phyloP scores from a whole-genome alignment of 345 rosid species.

The Sapria himalayana region DNA sequence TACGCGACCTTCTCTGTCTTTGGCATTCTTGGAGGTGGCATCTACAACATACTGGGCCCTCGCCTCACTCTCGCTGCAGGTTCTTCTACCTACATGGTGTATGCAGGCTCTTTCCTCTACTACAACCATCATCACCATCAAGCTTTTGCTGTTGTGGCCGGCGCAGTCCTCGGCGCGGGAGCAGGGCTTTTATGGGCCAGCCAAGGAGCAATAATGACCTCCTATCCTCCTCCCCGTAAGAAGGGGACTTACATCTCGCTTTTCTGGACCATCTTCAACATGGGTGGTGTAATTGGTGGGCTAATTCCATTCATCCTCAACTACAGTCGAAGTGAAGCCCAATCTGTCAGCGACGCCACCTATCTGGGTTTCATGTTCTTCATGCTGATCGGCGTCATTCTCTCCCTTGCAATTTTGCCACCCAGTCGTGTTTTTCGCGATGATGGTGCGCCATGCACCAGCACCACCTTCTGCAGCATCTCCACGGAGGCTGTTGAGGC shows the following conservation, averaged over 20 bases:
- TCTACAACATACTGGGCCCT: conserved; percentile 51
- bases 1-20: conserved; percentile 40
- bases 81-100: conserved; percentile 55
- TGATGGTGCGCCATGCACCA: conserved; percentile 27
- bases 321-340: conserved; percentile 15
- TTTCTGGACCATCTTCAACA: conserved; percentile 44
- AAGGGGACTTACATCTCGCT: conserved; percentile 67
- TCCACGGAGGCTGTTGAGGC: conserved; percentile 22
- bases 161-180: conserved; percentile 54
- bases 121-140: conserved; percentile 34
- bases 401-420: conserved; percentile 27
- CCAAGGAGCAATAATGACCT: conserved; percentile 87
- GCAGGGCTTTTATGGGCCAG: conserved; percentile 95
- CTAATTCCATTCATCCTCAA: conserved; percentile 38
- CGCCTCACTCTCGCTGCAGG: conserved; percentile 39
- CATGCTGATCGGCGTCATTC: conserved; percentile 34
- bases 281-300: conserved; percentile 56
- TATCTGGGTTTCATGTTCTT: conserved; percentile 63
- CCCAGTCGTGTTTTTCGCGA: conserved; percentile 25
- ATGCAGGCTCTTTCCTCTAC: conserved; percentile 42
- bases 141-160: conserved; percentile 29
- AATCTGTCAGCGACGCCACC: conserved; percentile 31
- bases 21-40: conserved; percentile 42
- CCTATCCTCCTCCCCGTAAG: conserved; percentile 60
- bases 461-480: conserved; percentile 24